Conservation (phyloP, 768 basidiomycete genomes). For the Pulveroboletus sp. region DNA sequence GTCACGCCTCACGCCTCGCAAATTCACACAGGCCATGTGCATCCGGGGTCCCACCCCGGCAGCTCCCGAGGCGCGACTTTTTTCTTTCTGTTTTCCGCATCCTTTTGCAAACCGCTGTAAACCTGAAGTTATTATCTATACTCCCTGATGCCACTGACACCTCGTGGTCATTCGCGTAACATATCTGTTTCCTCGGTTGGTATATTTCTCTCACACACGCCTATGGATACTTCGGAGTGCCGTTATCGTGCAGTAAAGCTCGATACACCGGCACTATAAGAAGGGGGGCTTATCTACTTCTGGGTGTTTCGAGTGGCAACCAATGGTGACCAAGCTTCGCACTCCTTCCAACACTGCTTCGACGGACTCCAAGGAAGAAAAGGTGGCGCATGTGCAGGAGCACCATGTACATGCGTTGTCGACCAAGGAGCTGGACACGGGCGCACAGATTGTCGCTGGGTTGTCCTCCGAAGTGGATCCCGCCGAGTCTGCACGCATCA, state of each 20-base stretch:
- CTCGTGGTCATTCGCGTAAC: too few relatives aligned
- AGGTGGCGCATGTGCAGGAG: constrained; percentile 3
- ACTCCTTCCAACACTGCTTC: constrained; percentile 9
- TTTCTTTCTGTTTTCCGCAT: too few relatives aligned
- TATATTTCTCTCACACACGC: constrained; percentile 6
- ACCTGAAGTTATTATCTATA: too few relatives aligned
- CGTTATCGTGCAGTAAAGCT: neutral
- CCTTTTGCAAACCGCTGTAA: too few relatives aligned
- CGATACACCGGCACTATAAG: constrained; percentile 9
- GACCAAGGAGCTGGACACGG: constrained; percentile 56
- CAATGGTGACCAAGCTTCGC: constrained; percentile 1
- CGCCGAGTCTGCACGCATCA: constrained; percentile 47
- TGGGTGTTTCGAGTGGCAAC: neutral
- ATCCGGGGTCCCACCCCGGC: too few relatives aligned
- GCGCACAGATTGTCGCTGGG: constrained; percentile 53
- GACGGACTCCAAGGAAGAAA: constrained; percentile 13
- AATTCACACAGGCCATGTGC: too few relatives aligned
- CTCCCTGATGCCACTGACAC: too few relatives aligned
- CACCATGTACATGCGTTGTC: constrained; percentile 29
- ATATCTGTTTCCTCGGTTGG: neutral
- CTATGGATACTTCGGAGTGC: neutral
- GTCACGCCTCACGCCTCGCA: too few relatives aligned
- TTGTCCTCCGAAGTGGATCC: constrained; percentile 45
- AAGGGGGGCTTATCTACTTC: neutral
- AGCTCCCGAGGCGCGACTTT: too few relatives aligned